phyloP scores from a whole-genome alignment of 2,329 filamentous ascomycete species.

The Penicillium sp. region DNA sequence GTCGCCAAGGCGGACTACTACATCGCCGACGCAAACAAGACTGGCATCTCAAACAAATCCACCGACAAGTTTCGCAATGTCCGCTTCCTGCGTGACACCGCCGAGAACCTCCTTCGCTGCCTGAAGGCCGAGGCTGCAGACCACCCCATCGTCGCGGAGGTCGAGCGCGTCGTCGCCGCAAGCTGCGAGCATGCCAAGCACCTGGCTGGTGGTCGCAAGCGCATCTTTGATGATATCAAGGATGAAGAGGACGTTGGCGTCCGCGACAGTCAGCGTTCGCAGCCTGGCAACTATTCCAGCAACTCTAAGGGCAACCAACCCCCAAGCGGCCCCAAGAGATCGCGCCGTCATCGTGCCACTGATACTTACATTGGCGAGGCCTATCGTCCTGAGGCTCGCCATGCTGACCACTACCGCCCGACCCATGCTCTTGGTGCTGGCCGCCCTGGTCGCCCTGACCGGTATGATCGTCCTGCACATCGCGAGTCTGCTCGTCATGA shows the following conservation, averaged over 20 bases:
- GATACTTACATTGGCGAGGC: neutral
- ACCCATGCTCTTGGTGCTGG: neutral
- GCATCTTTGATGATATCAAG: constrained; percentile 33
- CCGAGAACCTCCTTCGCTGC: constrained; percentile 40
- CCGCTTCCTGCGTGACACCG: constrained; percentile 43
- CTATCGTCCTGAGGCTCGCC: neutral
- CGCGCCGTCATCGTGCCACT: neutral
- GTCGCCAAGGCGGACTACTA: constrained; percentile 38
- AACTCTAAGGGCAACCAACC: neutral
- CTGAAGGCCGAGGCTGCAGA: constrained; percentile 25
- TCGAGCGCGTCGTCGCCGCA: constrained; percentile 31
- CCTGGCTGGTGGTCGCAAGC: constrained; percentile 37
- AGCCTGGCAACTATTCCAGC: neutral
- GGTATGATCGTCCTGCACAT: neutral
- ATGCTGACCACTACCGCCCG: neutral
- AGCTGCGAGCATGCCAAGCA: constrained; percentile 35
- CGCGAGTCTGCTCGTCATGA: neutral
- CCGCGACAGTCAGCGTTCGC: neutral
- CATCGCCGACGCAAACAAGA: constrained; percentile 14
- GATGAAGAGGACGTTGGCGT: neutral
- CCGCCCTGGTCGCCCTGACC: neutral
- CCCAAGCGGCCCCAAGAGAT: neutral
- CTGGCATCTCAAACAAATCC: constrained; percentile 21
- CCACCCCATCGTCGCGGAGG: constrained; percentile 30
- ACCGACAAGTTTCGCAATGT: constrained; percentile 22